Percentiles rank a stretch among this genome's conserved stretches.
phyloP scores from a whole-genome alignment of 2,329 filamentous ascomycete species.

The Verticillium dahliae region DNA sequence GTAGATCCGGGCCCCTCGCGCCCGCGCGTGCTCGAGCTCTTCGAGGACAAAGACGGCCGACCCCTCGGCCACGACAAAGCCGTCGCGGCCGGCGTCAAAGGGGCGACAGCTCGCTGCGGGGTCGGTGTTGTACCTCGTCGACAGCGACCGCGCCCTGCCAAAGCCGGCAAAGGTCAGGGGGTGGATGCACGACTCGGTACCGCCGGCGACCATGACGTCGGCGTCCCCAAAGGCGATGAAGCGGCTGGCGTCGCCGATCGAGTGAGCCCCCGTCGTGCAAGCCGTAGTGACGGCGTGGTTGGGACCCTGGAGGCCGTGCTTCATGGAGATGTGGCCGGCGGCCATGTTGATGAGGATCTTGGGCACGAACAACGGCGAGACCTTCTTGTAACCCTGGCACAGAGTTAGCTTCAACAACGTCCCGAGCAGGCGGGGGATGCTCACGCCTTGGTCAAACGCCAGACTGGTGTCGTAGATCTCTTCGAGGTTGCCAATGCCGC shows the following conservation, averaged over 20 bases:
- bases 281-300: constrained; percentile 92
- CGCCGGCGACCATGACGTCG: constrained; percentile 93
- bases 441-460: constrained; percentile 65
- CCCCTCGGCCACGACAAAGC: constrained; percentile 91
- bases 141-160: constrained; percentile 76
- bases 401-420: constrained; percentile 9
- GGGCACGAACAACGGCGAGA: constrained; percentile 90
- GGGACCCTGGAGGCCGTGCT: constrained; percentile 79
- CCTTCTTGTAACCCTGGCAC: constrained; percentile 76
- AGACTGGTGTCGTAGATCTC: constrained; percentile 82
- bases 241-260: constrained; percentile 87
- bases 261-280: constrained; percentile 93
- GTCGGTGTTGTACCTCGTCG: constrained; percentile 70
- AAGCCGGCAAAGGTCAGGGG: constrained; percentile 91
- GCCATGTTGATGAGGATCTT: constrained; percentile 91
- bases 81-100: constrained; percentile 72
- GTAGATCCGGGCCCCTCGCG: constrained; percentile 74
- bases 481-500: constrained; percentile 90
- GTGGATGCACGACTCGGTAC: constrained; percentile 91
- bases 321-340: constrained; percentile 92
- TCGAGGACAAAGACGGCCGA: constrained; percentile 84
- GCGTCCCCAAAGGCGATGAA: constrained; percentile 90
- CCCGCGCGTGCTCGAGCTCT: constrained; percentile 80
- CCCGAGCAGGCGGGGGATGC: constrained; percentile 16
- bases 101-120: constrained; percentile 72